Evolutionary conservation across 106 monocot genomes (phyloP), one percentile per base, ranked within the genome.

Genomic region (Hemerocallis citrina): DNA sequence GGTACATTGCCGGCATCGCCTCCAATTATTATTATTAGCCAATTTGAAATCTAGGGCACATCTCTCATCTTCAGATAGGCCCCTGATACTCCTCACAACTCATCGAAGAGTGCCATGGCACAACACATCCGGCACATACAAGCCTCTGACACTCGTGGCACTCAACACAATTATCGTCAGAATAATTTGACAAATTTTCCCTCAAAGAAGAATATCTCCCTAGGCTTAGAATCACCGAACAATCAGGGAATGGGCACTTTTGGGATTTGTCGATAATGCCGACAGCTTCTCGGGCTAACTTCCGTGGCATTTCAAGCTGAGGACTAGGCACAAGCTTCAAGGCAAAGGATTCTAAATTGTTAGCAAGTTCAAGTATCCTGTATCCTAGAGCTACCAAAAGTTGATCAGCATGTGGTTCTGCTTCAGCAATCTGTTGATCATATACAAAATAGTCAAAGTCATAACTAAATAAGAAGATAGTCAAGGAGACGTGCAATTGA

Each of bases 331-430:
- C 77, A 14, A 85, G 69, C 22, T 65, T 81, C 64, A 93, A 66
- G 45, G 59, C 76, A 75, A 93, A 93, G 41, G 45, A 71, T 71
- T 93, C 84, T 34, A 93, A 67, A 24, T 74, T 74, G 27, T 85
- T 79, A 57, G 84, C 76, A 60, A 76, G 84, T 73, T 93, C 92
- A 38, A 79, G 64, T 79, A 93, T 93, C 57, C 92, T 88, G 59
- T 81, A 72, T 12, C 79, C 81, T 29, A 93, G 55, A 61, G 88
- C 92, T 68, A 81, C 79, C 72, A 88, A 75, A 64, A 93, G 81
- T 9, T 62, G 88, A 48, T 88, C 72, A 59, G 81, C 79, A 21
- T 74, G 81, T 56, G 74, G 36, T 40, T 81, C 77, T 17, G 69
- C 67, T 71, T 85, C 71, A 8, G 72, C 68, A 69, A 93, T 88